Evolutionary conservation across 2,329 filamentous ascomycete genomes (phyloP), one percentile per base, ranked within the genome.

Genomic region (Fusarium clavum): DNA sequence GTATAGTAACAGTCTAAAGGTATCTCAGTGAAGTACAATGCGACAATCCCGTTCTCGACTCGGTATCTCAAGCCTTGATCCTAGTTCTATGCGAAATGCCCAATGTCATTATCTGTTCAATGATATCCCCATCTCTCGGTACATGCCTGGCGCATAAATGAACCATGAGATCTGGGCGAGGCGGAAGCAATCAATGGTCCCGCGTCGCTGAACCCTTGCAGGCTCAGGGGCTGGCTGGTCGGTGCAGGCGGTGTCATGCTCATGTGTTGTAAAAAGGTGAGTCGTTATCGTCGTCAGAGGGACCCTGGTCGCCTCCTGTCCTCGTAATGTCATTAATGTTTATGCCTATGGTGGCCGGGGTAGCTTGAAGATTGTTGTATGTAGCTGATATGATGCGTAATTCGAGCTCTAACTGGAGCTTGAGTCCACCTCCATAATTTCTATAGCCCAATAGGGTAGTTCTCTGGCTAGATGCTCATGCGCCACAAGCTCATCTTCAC

Each of bases 371-470:
- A 61, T 45, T 51, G 49, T 70, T 57, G 59, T 52, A 57, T 57
- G 61, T 52, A 59, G 59, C 66, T 65, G 65, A 66, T 69, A 53
- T 62, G 52, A 49, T 64, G 52, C 45, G 32, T 65, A 29, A 22
- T 66, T 53, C 32, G 41, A 61, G 58, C 63, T 77, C 67, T 69
- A 78, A 57, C 64, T 72, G 48, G 66, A 69, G 55, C 47, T 70
- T 53, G 77, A 79, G 53, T 84, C 83, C 57, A 86, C 79, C 69
- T 87, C 84, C 83, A 86, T 86, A 63, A 82, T 83, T 73, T 86
- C 83, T 64, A 84, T 79, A 4, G 80, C 80, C 69, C 82, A 86
- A 71, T 85, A 86, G 2, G 85, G 85, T 13, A 87, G 76, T 73
- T 87, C 84, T 53, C 80, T 80, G 7, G 83, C 83, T 20, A 86